phyloP scores from a whole-genome alignment of 345 rosid genomes.

The Linum trigynum region DNA sequence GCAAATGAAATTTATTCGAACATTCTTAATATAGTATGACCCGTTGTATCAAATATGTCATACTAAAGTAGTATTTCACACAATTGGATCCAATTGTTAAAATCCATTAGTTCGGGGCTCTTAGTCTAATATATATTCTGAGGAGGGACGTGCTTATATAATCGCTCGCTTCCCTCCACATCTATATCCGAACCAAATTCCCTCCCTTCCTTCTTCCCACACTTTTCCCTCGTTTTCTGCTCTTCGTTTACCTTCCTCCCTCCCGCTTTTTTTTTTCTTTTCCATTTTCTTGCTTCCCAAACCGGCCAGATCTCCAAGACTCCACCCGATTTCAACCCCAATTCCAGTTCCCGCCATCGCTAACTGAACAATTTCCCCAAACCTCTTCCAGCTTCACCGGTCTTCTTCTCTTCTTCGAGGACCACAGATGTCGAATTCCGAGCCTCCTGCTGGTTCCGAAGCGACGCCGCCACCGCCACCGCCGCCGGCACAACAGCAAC shows the following conservation, averaged over 20 bases:
- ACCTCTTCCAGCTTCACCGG: not conserved
- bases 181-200: conserved; percentile 81
- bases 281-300: not conserved
- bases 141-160: too few species aligned
- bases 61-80: too few species aligned
- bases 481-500: conserved; percentile 6
- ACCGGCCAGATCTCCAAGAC: conserved; percentile 3
- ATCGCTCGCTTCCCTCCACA: too few species aligned
- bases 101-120: too few species aligned
- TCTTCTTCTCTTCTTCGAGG: conserved; percentile 13
- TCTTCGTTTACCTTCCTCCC: conserved; percentile 36
- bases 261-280: conserved; percentile 21
- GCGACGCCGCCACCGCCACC: conserved; percentile 10
- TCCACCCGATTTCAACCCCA: conserved; percentile 5
- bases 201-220: conserved; percentile 27
- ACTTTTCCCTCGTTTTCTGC: conserved; percentile 54
- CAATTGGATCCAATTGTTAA: too few species aligned
- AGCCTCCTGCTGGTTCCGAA: conserved; percentile 15
- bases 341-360: conserved; percentile 2
- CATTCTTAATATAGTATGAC: too few species aligned
- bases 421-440: conserved; percentile 32
- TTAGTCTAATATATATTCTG: too few species aligned
- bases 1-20: too few species aligned
- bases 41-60: too few species aligned
- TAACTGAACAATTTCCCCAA: not conserved